A percentile compares a stretch with the other conserved stretches of the same genome.
Evolutionary conservation across 75 land plant species (phyloP).

Genomic region (Isoetes taiwanensis): DNA sequence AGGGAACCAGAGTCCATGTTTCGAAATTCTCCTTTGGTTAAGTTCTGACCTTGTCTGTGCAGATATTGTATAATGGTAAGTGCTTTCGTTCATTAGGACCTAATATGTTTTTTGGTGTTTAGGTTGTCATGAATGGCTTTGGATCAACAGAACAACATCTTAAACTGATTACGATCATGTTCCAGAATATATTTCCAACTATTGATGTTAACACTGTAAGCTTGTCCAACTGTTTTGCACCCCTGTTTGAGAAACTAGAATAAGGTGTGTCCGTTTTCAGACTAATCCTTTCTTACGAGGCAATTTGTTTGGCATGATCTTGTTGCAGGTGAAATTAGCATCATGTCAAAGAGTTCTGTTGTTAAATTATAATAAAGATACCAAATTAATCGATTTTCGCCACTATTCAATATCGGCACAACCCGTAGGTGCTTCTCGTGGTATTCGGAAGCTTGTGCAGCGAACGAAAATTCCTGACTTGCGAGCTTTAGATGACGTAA

Average conservation of each 20-base stretch:
- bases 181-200: slow-evolving; percentile 91
- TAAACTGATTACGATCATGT: slow-evolving; percentile 68
- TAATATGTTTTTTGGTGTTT: not conserved
- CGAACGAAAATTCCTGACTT: slow-evolving; percentile 77
- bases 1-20: slow-evolving; percentile 59
- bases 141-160: slow-evolving; percentile 72
- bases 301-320: slow-evolving; percentile 1
- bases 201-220: slow-evolving; percentile 88
- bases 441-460: slow-evolving; percentile 88
- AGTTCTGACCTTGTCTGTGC: slow-evolving; percentile 1
- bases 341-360: slow-evolving; percentile 87
- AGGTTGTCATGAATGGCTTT: slow-evolving; percentile 98
- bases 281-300: not conserved
- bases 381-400: slow-evolving; percentile 82
- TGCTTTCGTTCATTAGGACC: not conserved
- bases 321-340: slow-evolving; percentile 73
- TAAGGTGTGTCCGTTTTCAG: not conserved
- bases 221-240: not conserved
- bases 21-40: slow-evolving; percentile 79
- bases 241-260: not conserved
- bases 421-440: slow-evolving; percentile 87
- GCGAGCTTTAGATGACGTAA: slow-evolving; percentile 76
- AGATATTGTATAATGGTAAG: not conserved
- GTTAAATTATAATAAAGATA: slow-evolving; percentile 68
- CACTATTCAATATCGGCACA: slow-evolving; percentile 86